These are phyloP conservation scores for Penicillium pancosmium DNA, from an alignment of 495 filamentous ascomycete species.

Conservation along the genomic window DNA sequence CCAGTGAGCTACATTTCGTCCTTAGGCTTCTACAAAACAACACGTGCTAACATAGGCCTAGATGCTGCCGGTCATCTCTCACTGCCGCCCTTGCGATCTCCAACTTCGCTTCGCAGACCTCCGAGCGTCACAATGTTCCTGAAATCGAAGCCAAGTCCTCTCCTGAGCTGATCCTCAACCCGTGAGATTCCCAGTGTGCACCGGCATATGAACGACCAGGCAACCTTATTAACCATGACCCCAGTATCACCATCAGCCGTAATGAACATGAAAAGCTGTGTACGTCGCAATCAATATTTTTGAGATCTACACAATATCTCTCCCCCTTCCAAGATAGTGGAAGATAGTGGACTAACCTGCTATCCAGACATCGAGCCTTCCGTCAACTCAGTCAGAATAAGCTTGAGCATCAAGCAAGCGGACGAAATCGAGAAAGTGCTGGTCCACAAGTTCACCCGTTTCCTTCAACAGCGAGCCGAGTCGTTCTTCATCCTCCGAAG, in stretches of 20 bases:
- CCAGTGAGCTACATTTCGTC: constrained; percentile 42
- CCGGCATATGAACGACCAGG: background rate
- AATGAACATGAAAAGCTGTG: constrained; percentile 95
- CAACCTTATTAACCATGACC: constrained; percentile 10
- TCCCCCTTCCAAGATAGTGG: background rate
- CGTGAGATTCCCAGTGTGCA: constrained; percentile 31
- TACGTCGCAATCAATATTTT: background rate
- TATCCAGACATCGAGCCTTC: constrained; percentile 64
- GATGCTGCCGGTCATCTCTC: constrained; percentile 86
- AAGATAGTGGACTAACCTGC: background rate
- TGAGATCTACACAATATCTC: background rate
- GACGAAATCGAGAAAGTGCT: constrained; percentile 92
- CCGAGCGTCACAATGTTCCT: constrained; percentile 93
- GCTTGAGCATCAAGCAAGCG: constrained; percentile 98
- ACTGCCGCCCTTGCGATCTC: constrained; percentile 93
- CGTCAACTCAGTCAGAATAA: constrained; percentile 92
- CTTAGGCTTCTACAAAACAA: constrained; percentile 1
- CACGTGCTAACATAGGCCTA: constrained; percentile 1
- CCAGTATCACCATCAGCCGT: constrained; percentile 64
- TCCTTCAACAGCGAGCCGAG: constrained; percentile 93
- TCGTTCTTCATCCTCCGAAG: constrained; percentile 95
- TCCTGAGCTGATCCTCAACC: constrained; percentile 93
- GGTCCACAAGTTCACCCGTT: constrained; percentile 97
- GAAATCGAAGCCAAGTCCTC: constrained; percentile 92
- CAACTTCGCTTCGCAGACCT: constrained; percentile 95